These are phyloP conservation scores for Camelina neglecta DNA, from an alignment of 345 rosid genomes.

Conservation along the genomic window DNA sequence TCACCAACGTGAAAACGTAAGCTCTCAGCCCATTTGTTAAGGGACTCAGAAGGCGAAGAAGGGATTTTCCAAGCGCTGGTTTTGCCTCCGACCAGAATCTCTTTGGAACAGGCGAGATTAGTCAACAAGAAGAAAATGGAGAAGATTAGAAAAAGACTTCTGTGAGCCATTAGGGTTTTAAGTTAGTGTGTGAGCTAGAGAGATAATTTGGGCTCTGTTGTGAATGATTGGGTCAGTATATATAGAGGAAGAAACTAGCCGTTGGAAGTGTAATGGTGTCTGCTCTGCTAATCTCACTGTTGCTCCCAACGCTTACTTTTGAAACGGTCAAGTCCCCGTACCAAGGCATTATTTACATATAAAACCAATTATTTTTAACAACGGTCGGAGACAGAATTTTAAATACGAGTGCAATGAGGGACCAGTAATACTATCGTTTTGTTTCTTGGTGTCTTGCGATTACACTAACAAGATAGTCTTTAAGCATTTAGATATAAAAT, in stretches of 20 bases:
- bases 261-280: constrained; percentile 37
- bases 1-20: constrained; percentile 70
- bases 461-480: neutral
- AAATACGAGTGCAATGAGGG: too few relatives aligned
- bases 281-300: neutral
- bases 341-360: neutral
- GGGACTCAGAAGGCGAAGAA: constrained; percentile 70
- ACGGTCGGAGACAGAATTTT: constrained; percentile 18
- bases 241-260: constrained; percentile 51
- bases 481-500: too few relatives aligned
- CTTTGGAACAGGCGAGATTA: constrained; percentile 48
- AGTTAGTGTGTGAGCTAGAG: neutral
- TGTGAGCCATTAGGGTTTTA: constrained; percentile 41
- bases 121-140: constrained; percentile 34
- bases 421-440: too few relatives aligned
- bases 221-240: constrained; percentile 17
- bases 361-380: neutral
- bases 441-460: neutral
- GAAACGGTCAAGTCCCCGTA: neutral
- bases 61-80: constrained; percentile 62
- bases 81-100: constrained; percentile 61
- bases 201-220: neutral
- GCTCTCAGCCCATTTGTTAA: constrained; percentile 74
- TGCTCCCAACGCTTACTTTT: constrained; percentile 31
- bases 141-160: constrained; percentile 28